Evolutionary conservation across 768 basidiomycete species (phyloP), one percentile per base, ranked within the genome.

Genomic region (Boletus sensibilis): DNA sequence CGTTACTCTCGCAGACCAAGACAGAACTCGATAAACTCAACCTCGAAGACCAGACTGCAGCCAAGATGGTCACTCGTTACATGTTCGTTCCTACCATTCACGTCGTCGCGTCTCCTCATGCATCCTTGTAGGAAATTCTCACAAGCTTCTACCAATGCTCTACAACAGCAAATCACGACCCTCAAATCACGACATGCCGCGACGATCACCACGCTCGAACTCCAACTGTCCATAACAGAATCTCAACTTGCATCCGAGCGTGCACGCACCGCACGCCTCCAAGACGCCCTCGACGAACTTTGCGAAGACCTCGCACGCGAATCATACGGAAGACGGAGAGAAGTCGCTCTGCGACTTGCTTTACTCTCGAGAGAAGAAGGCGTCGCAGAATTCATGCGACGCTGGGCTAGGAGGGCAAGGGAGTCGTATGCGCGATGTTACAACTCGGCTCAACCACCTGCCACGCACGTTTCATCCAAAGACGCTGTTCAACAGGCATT

Each of bases 61-160:
- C 86, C 13, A 88, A 85, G 64, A 88, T 92, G 82, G 91, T 94
- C 29, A 83, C 89, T 27, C 82, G 88, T 37, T 93, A 93, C 68
- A 93, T 92, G 91, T 91, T 61, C 53, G 85, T 75, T 34, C 8
- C n/a, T 38, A 16, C 16, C 18, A 4, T 40, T 5, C 29, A 18
- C 11, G 0, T 25, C 54, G 0, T 48, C 20, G 8, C 33, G 5
- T 52, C n/a, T 60, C 47, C 42, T 59, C 52, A 59, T 11, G 3
- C 12, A 37, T 56, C 10, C 25, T 13, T 3, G 3, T 58, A 92
- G 91, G 91, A 88, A 85, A 69, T 94, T 92, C 71, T 91, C 90
- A 2, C 91, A 94, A 65, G 75, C 81, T 2, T 83, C 88, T 8
- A 87, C 86, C 5, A 79, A 88, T 52, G 67, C 78, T 1, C 81